A percentile compares a stretch with the other conserved stretches of the same genome.
Evolutionary conservation across 768 basidiomycete genomes (phyloP).

Genomic region (Phanerochaete carnosa): DNA sequence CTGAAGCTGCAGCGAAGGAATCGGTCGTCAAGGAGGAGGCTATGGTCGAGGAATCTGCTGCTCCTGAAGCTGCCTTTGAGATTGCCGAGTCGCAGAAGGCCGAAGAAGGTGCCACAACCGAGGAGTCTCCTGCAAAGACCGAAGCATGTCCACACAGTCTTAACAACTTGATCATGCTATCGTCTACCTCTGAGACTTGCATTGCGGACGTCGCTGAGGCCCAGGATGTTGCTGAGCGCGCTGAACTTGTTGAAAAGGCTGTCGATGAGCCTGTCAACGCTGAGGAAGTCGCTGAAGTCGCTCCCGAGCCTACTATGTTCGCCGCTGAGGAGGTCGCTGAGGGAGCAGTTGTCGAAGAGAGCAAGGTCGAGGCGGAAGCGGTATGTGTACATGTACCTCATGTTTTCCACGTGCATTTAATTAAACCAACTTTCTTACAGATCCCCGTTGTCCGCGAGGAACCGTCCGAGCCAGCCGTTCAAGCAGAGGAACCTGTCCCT

Average conservation of each 20-base stretch:
- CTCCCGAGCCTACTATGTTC: background rate
- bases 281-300: background rate
- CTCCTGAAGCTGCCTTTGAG: background rate
- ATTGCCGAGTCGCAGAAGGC: background rate
- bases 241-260: background rate
- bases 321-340: conserved; percentile 3
- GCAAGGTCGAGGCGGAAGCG: background rate
- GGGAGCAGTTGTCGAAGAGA: conserved; percentile 2
- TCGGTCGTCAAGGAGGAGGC: background rate
- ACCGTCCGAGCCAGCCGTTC: background rate
- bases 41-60: background rate
- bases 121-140: background rate
- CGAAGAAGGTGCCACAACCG: too few species aligned
- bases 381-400: background rate
- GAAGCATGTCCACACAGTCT: background rate
- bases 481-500: background rate
- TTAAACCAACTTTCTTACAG: background rate
- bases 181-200: conserved; percentile 3
- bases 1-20: background rate
- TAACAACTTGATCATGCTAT: background rate
- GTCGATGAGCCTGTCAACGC: background rate
- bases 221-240: background rate
- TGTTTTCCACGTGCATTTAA: background rate
- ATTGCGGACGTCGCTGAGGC: background rate
- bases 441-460: background rate